Conservation (phyloP, 2,329 filamentous ascomycete genomes). For the Colletotrichum sp. region DNA sequence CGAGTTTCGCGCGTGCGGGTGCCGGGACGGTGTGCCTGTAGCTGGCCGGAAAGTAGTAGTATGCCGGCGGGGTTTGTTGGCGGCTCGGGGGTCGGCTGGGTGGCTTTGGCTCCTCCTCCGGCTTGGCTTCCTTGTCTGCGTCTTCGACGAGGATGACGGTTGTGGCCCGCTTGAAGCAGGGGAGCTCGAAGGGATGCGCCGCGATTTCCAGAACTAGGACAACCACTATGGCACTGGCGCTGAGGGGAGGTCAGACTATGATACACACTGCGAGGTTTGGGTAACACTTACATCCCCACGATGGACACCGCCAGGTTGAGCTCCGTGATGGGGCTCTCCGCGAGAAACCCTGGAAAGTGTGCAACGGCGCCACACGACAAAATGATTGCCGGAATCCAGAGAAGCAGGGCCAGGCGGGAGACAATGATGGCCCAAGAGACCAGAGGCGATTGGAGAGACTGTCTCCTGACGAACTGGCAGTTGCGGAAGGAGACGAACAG, state of each 20-base stretch:
- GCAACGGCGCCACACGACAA: slow-evolving; percentile 28
- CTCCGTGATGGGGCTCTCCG: slow-evolving; percentile 24
- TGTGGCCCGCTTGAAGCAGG: slow-evolving; percentile 18
- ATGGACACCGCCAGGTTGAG: slow-evolving; percentile 29
- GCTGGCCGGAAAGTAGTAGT: slow-evolving; percentile 16
- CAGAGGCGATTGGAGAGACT: slow-evolving; percentile 31
- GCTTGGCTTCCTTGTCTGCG: slow-evolving; percentile 18
- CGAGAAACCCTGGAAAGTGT: slow-evolving; percentile 22
- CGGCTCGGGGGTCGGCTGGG: slow-evolving; percentile 1
- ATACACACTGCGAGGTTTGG: background rate
- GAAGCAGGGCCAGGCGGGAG: slow-evolving; percentile 27
- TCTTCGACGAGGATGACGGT: slow-evolving; percentile 6
- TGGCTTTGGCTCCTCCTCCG: slow-evolving; percentile 8
- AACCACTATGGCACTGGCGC: slow-evolving; percentile 11
- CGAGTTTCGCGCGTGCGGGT: background rate
- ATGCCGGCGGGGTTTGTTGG: slow-evolving; percentile 4
- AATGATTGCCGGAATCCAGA: slow-evolving; percentile 33
- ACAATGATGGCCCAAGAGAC: slow-evolving; percentile 34
- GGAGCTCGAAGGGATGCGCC: slow-evolving; percentile 26
- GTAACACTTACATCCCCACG: slow-evolving; percentile 26
- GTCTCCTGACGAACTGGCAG: slow-evolving; percentile 24
- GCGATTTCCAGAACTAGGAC: slow-evolving; percentile 25
- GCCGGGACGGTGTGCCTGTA: slow-evolving; percentile 12
- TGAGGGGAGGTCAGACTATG: background rate
- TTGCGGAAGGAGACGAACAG: slow-evolving; percentile 29